phyloP scores from a whole-genome alignment of 805 yeast species.

The Monosporozyma unispora region DNA sequence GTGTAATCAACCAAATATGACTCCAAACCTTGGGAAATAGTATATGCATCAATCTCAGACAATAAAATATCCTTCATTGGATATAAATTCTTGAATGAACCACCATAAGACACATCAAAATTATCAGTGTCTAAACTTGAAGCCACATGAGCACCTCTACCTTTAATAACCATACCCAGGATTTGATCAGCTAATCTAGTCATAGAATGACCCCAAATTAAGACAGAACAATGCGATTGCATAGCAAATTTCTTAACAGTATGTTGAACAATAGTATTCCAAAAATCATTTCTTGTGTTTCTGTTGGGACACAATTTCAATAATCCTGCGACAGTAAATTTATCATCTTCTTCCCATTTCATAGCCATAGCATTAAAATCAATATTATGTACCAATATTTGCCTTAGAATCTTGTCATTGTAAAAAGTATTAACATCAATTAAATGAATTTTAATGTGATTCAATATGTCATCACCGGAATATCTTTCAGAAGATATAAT shows the following conservation, averaged over 20 bases:
- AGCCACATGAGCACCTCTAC: conserved; percentile 69
- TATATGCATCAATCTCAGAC: conserved; percentile 57
- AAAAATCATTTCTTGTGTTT: conserved; percentile 59
- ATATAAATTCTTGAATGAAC: conserved; percentile 40
- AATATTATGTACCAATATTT: conserved; percentile 30
- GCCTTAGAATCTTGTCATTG: conserved; percentile 22
- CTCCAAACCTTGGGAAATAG: conserved; percentile 28
- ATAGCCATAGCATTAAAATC: conserved; percentile 10
- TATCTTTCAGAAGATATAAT: conserved; percentile 8
- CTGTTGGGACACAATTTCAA: conserved; percentile 34
- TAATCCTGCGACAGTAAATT: conserved; percentile 7
- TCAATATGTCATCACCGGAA: conserved; percentile 14
- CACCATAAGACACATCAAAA: conserved; percentile 23
- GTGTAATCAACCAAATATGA: conserved; percentile 23
- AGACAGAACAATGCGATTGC: conserved; percentile 36
- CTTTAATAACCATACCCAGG: conserved; percentile 73
- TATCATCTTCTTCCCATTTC: not conserved
- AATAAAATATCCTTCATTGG: conserved; percentile 72
- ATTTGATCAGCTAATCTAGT: conserved; percentile 73
- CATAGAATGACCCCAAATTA: conserved; percentile 72
- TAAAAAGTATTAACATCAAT: conserved; percentile 37
- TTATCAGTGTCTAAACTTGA: conserved; percentile 36
- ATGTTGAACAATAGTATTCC: conserved; percentile 38
- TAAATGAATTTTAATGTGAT: conserved; percentile 34
- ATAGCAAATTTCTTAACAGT: conserved; percentile 41